Base-by-base conservation (phyloP, 352 stramenopile species). In the Ophiocytium majus region DNA sequence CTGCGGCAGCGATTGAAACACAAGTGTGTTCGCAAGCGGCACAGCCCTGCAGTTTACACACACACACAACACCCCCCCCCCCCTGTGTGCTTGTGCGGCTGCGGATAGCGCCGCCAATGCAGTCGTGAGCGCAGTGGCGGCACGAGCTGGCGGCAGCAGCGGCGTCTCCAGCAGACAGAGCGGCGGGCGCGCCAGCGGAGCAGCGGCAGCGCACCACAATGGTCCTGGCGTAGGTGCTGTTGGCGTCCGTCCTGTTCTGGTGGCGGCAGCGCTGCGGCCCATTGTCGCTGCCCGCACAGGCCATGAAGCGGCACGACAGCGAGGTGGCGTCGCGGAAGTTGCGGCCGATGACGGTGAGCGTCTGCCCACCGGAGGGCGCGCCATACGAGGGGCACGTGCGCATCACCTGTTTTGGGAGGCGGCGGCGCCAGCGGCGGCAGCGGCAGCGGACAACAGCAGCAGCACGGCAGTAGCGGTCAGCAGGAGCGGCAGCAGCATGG, bases 271-370 rank as follows among this genome's bases (percentile, higher is more conserved):
- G 79, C 66, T 76, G 74, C 32, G 86, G 86, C 0, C 86, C 86
- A 50, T 9, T 35, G 79, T 87, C 50, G 50, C 57, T 66, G 34
- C 83, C 79, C 37, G 23, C 79, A 32, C 86, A 89, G 33, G 86
- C n/a, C 19, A 36, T 81, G 76, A 88, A 97, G 66, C 94, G 92
- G 82, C 96, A 98, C 32, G 93, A 93, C 0, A 98, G 90, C n/a
- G 91, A 89, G 19, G 88, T 90, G 0, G 92, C 94, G 50, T 97
- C 91, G 5, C 91, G 86, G 85, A 98, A 99, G 89, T 99, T 98
- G 28, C 95, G 91, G 0, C 96, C 96, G 50, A 99, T 95, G 5
- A 99, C 91, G 50, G 93, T 98, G 17, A 98, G 43, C 0, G 94
- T 83, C 63, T 80, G 23, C 82, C 50, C n/a, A 76, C 91, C n/a